Evolutionary conservation across 2,329 filamentous ascomycete genomes (phyloP), one percentile per base, ranked within the genome.

Genomic region (Pyricularia grisea): DNA sequence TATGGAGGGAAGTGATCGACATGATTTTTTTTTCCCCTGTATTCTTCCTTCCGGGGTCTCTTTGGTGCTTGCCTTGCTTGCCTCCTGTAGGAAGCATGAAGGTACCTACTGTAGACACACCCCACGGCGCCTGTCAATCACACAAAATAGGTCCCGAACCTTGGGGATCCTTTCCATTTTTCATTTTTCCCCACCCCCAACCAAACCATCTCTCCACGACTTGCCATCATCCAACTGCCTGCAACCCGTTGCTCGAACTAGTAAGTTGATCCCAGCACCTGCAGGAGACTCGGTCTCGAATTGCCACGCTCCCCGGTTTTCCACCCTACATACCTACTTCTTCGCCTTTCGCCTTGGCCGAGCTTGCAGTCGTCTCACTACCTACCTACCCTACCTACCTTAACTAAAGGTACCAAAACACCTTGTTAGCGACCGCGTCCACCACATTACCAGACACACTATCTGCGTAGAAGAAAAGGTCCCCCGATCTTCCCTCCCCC

Each of bases 281-380:
- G 65, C 31, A 42, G 25, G 31, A 23, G 65, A 66, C 65, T 66
- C 65, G 65, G 65, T 66, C 65, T 66, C 65, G 65, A 66, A 66
- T 66, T 42, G 65, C 65, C 65, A 28, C 25, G 50, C 65, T 50
- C 65, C 65, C 36, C 65, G 28, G 33, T 58, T 50, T 30, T 67
- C 28, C 12, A 20, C 23, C 65, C n/a, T n/a, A n/a, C n/a, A n/a
- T 27, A 27, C 27, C 2, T 27, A 27, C 27, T 50, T 12, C 65
- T 28, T 42, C 65, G 33, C 50, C 50, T 67, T 66, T 67, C 65
- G 65, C 65, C 50, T 50, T 67, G 50, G 36, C 65, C 65, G 65
- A 67, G 27, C 42, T 55, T n/a, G 65, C 33, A 27, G 6, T 4
- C 65, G 33, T 50, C 33, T 50, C 28, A 28, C 25, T 55, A 27